These are phyloP conservation scores for Globisporangium parvum DNA, from an alignment of 352 stramenopile genomes.

Conservation along the genomic window DNA sequence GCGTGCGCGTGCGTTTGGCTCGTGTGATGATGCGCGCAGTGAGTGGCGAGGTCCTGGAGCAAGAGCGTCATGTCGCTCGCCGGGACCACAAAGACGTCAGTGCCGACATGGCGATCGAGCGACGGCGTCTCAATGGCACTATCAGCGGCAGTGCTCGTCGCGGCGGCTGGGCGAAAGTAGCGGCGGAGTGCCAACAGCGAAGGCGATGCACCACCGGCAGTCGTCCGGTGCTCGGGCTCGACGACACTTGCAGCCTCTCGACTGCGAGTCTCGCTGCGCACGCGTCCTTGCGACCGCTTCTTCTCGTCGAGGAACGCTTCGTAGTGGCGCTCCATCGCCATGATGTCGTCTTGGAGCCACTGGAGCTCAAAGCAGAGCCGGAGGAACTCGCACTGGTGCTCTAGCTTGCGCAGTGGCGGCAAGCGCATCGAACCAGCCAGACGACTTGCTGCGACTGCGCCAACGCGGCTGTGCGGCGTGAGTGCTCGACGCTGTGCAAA, in stretches of 20 bases:
- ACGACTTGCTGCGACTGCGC: background rate
- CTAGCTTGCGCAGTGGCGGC: constrained; percentile 1
- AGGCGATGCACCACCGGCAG: background rate
- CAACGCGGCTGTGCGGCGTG: background rate
- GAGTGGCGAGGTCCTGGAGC: constrained; percentile 9
- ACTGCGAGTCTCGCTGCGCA: constrained; percentile 7
- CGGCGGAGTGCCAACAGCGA: constrained; percentile 4
- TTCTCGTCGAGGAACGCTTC: constrained; percentile 34
- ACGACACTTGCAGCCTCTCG: background rate
- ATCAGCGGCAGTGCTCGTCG: background rate
- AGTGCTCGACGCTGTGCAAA: constrained; percentile 3
- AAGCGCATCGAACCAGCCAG: background rate
- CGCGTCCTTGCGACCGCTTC: constrained; percentile 12
- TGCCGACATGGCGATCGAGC: no score
- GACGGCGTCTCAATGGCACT: background rate
- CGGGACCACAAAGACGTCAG: constrained; percentile 16
- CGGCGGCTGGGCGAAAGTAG: constrained; percentile 7
- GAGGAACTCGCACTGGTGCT: constrained; percentile 23
- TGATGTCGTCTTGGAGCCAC: constrained; percentile 39
- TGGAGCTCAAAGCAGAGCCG: constrained; percentile 30
- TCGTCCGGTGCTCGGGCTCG: background rate
- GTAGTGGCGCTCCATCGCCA: constrained; percentile 35
- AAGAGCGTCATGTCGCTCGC: constrained; percentile 13
- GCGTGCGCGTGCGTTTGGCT: constrained; percentile 1
- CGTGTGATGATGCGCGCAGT: constrained; percentile 2